Evolutionary conservation across 1,139 yeast species (phyloP), one percentile per base, ranked within the genome.

Genomic region (Suhomyces ambrosiae): DNA sequence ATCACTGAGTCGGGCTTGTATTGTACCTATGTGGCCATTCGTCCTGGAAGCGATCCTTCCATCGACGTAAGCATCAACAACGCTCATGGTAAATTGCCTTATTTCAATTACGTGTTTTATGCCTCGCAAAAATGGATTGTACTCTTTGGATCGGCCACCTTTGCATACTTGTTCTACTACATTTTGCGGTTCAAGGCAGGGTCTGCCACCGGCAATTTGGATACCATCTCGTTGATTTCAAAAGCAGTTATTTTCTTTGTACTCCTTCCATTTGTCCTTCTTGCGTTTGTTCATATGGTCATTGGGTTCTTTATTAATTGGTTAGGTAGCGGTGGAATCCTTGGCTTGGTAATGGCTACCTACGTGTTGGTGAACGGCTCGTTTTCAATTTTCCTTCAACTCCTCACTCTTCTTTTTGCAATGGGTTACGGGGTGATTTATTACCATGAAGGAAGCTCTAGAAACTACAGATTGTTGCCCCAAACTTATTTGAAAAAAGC

Each of bases 401-500:
- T 46, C 33, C 44, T 53, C 26, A 37, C 55, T n/a, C 54, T 65
- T 23, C 38, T 65, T 22, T 65, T 68, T 41, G 45, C 68, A 27
- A 65, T 65, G 71, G 74, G 74, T 0, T 65, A 60, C 38, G 74
- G 74, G 1, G 70, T 66, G 3, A 48, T 67, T 14, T 68, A 63
- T 42, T 60, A 58, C 42, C 60, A 56, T 27, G 48, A 49, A 26
- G 58, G 57, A 3, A 53, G 49, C 23, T 50, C 67, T 12, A 51
- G 49, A 33, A 56, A 60, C 30, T 64, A 52, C 35, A 48, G 69
- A 34, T 42, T 53, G 27, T 41, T 66, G 9, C 71, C 72, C 2
- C 39, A 44, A 7, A 38, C 47, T 3, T 40, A 49, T 14, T 37
- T 49, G 36, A 51, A 44, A n/a, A 40, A 44, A 10, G 61, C 65